Evolutionary conservation across 2,329 filamentous ascomycete species (phyloP), one percentile per base, ranked within the genome.

Genomic region (Diaporthe australafricana): DNA sequence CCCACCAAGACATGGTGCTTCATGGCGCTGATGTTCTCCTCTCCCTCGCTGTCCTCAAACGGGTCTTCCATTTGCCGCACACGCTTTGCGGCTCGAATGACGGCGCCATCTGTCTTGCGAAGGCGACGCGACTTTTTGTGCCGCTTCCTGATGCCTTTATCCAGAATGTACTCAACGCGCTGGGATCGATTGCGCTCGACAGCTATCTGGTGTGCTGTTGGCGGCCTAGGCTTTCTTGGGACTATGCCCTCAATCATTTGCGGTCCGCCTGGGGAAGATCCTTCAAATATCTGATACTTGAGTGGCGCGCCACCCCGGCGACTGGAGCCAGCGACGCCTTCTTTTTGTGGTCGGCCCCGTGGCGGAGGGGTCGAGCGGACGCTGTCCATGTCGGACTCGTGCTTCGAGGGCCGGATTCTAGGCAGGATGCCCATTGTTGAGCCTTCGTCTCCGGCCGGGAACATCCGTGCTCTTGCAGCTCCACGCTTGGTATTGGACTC

Each of bases 131-230:
- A 88, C 70, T 85, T 85, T 78, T 91, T 89, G 77, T 95, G 92
- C 66, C 89, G 86, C 74, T 86, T 87, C 62, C 92, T 89, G 42
- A 96, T 84, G 38, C 92, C 91, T n/a, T 91, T 90, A 75, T 94
- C 92, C 20, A 96, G 88, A 66, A 94, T 93, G 77, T 95, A 92
- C 77, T 95, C 92, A n/a, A 96, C 93, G 7, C 93, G 90, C 77
- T 94, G 90, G 73, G 90, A 92, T 22, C 94, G 87, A 80, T 95
- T 95, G 70, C 91, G 89, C 80, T 95, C 93, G 1, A 96, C 92
- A 0, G 93, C 93, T 48, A 95, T 85, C 81, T 96, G 94, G 80
- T 96, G 94, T 45, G 93, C 92, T 0, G 94, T 96, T 0, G 94
- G 89, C 3, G 93, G 93, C 1, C 94, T 88, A 11, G 92, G 90